Evolutionary conservation across 257 asterid genomes (phyloP), one percentile per base, ranked within the genome.

Genomic region (Gentiana macrophylla): DNA sequence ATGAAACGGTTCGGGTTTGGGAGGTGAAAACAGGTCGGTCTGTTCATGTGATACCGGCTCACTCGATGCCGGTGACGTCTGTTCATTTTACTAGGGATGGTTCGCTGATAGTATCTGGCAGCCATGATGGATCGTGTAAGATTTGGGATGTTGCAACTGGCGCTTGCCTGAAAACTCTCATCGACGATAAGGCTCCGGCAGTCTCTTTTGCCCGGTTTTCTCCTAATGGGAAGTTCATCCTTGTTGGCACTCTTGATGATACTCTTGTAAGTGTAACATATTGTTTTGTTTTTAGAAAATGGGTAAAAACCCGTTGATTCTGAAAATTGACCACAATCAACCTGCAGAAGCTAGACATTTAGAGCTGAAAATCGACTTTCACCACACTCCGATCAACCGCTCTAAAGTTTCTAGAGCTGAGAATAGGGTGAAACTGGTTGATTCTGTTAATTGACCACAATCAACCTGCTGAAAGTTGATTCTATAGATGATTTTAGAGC

Each of bases 111-210:
- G 98, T 87, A 32, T 80, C 94, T 1, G 78, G 79, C 6, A 91
- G 98, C 46, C 89, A 77, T n/a, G 98, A 91, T 53, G 98, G 98
- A 4, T 70, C 89, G 13, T 91, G 98, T 65, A 91, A 82, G 85
- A 87, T 87, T 56, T 91, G 95, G 96, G 98, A 87, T 52, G 37
- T 83, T 4, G 79, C 71, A 10, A 71, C 63, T 6, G 98, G 98
- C 4, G 49, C 50, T 2, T 70, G 80, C 72, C 73, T 87, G 48
- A 83, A 71, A 77, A 73, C 84, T 12, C 79, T 87, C 69, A 84
- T 90, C 52, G 96, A 90, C 63, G 96, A 82, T 49, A 79, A 76
- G 74, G 67, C 63, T 48, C 82, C 89, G 0, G 82, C 81, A 0
- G 98, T 91, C 12, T 80, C 95, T 1, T 91, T 76, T 47, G 81